Evolutionary conservation across 2,329 filamentous ascomycete species (phyloP).

Genomic region (Cordyceps fumosorosea): DNA sequence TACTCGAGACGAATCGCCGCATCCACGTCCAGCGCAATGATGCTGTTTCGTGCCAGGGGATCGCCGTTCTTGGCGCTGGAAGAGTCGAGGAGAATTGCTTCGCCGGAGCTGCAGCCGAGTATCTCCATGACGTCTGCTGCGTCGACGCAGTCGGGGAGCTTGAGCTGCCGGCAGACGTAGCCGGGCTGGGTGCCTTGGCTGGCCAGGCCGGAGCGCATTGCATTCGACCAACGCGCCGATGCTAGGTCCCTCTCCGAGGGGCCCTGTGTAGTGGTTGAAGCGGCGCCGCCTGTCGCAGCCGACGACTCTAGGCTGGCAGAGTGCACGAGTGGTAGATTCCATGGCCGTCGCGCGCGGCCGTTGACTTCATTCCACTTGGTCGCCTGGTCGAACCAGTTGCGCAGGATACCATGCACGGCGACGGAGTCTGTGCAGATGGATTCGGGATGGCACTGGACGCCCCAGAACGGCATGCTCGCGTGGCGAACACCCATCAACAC

Average conservation of each 20-base stretch:
- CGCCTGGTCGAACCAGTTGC: conserved; percentile 68
- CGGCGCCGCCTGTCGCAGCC: not conserved
- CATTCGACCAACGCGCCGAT: conserved; percentile 19
- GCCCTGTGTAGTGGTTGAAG: conserved; percentile 4
- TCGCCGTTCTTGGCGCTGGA: conserved; percentile 44
- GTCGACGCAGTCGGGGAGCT: conserved; percentile 39
- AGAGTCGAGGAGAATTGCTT: conserved; percentile 54
- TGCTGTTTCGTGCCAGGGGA: conserved; percentile 54
- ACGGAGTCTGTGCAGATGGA: conserved; percentile 69
- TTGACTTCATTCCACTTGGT: conserved; percentile 48
- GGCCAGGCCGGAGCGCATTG: conserved; percentile 22
- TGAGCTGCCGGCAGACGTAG: conserved; percentile 37
- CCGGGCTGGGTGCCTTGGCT: conserved; percentile 22
- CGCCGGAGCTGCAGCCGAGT: conserved; percentile 32
- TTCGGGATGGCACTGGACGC: conserved; percentile 85
- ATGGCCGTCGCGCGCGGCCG: conserved; percentile 13
- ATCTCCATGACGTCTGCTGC: conserved; percentile 50
- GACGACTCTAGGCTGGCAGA: conserved; percentile 21
- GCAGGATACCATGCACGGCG: conserved; percentile 56
- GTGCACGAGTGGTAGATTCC: conserved; percentile 9
- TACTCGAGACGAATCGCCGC: conserved; percentile 53
- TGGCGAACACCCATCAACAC: conserved; percentile 76
- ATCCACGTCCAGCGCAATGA: conserved; percentile 61
- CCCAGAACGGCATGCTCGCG: conserved; percentile 66
- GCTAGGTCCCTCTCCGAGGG: conserved; percentile 18